A percentile compares a stretch with the other conserved stretches of the same genome.
phyloP scores from a whole-genome alignment of 2,329 filamentous ascomycete species.

The Fusarium graminum region DNA sequence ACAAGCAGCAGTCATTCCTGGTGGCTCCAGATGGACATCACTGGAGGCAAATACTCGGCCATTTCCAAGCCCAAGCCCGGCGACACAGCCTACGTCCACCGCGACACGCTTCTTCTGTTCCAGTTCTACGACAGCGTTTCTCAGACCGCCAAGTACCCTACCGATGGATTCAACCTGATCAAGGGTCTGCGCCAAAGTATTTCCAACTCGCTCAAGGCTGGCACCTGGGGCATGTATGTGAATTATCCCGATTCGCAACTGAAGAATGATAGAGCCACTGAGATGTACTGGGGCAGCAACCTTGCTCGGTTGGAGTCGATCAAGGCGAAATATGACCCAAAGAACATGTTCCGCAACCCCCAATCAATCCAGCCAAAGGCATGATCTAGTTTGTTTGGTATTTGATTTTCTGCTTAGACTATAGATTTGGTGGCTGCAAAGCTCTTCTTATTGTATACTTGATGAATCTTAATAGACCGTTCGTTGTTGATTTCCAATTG shows the following conservation, averaged over 20 bases:
- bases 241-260: slow-evolving; percentile 58
- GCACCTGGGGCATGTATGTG: slow-evolving; percentile 57
- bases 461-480: not conserved
- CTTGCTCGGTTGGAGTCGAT: slow-evolving; percentile 52
- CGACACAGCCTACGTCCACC: slow-evolving; percentile 56
- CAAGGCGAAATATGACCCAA: slow-evolving; percentile 55
- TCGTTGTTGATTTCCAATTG: too few relatives aligned
- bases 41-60: slow-evolving; percentile 54
- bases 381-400: not conserved
- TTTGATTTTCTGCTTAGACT: not conserved
- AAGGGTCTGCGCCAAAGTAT: slow-evolving; percentile 53
- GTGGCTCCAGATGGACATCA: slow-evolving; percentile 52
- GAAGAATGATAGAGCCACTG: slow-evolving; percentile 51
- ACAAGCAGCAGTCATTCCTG: slow-evolving; percentile 40
- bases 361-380: slow-evolving; percentile 49
- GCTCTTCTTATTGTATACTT: not conserved
- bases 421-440: not conserved
- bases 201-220: slow-evolving; percentile 45
- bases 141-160: slow-evolving; percentile 48
- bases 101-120: slow-evolving; percentile 63
- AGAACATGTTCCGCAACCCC: slow-evolving; percentile 57
- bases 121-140: slow-evolving; percentile 62
- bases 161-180: slow-evolving; percentile 53
- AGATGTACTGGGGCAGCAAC: slow-evolving; percentile 56
- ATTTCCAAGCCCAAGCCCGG: slow-evolving; percentile 50